phyloP scores from a whole-genome alignment of 108 stramenopile species.

The Mayamaea pseudoterrestris region DNA sequence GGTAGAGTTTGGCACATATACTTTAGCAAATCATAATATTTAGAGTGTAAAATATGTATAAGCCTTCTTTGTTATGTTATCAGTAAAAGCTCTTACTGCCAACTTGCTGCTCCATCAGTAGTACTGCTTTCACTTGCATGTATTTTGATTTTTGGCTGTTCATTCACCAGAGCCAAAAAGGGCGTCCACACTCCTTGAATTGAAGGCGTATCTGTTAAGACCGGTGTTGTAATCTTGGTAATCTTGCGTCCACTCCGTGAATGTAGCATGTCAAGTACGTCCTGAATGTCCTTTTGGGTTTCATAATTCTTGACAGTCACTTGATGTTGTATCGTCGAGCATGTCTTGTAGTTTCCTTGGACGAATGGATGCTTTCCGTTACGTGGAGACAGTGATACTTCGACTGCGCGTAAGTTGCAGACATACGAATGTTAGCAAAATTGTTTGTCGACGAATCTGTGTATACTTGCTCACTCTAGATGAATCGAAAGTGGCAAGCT shows the following conservation, averaged over 20 bases:
- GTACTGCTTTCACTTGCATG: too few species aligned
- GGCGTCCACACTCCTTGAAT: constrained; percentile 85
- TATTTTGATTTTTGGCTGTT: too few species aligned
- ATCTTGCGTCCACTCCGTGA: constrained; percentile 80
- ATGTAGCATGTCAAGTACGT: constrained; percentile 44
- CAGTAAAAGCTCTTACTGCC: too few species aligned
- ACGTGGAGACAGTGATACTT: constrained; percentile 10
- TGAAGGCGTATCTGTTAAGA: constrained; percentile 56
- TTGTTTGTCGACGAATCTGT: too few species aligned
- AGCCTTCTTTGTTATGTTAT: too few species aligned
- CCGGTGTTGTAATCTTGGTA: constrained; percentile 54
- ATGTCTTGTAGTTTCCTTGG: constrained; percentile 48
- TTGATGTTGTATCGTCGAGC: constrained; percentile 36
- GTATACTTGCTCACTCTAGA: too few species aligned
- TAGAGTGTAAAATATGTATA: too few species aligned
- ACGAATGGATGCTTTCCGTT: constrained; percentile 69
- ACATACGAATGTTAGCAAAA: constrained; percentile 25
- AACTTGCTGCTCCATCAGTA: too few species aligned
- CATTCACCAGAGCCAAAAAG: constrained; percentile 39
- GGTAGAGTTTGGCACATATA: too few species aligned
- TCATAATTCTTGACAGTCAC: constrained; percentile 58
- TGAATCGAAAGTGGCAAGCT: too few species aligned
- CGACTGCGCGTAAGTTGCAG: too few species aligned
- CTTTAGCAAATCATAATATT: too few species aligned
- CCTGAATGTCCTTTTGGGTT: constrained; percentile 21